Evolutionary conservation across 2,329 filamentous ascomycete species (phyloP).

Genomic region (Paracorniculantispora psalliotae): DNA sequence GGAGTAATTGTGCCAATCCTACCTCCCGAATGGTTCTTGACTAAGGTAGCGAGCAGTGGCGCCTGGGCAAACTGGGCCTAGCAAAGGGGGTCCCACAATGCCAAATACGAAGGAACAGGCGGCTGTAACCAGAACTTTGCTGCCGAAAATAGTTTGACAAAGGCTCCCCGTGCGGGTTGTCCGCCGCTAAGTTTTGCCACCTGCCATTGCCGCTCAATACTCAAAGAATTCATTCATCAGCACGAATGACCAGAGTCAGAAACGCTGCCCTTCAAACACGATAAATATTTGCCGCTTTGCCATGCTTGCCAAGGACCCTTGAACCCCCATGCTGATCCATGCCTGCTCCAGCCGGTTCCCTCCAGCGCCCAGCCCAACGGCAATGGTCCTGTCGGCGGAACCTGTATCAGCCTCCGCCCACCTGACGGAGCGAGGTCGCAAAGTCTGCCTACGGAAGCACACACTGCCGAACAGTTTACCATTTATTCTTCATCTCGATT

Average conservation of each 20-base stretch:
- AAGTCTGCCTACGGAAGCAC: too few relatives aligned
- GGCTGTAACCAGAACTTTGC: neutral
- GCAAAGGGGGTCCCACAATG: neutral
- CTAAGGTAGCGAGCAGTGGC: neutral
- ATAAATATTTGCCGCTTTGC: too few relatives aligned
- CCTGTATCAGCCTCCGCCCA: neutral
- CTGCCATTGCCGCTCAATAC: too few relatives aligned
- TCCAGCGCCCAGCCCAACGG: neutral
- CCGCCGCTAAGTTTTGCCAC: too few relatives aligned
- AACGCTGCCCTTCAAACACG: too few relatives aligned
- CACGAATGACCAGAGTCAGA: too few relatives aligned
- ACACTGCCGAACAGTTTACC: too few relatives aligned
- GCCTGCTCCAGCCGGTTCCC: neutral
- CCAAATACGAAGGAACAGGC: neutral
- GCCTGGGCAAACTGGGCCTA: neutral
- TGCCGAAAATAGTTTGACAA: too few relatives aligned
- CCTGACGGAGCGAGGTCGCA: neutral
- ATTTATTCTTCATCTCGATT: too few relatives aligned
- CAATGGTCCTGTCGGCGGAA: neutral
- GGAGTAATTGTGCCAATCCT: too few relatives aligned
- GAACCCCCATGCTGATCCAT: neutral
- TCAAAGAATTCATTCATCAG: too few relatives aligned
- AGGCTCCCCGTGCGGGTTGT: too few relatives aligned
- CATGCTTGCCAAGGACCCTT: neutral
- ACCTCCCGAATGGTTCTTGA: neutral